Conservation (phyloP, 2,329 filamentous ascomycete genomes). For the Pseudogymnoascus destructans region DNA sequence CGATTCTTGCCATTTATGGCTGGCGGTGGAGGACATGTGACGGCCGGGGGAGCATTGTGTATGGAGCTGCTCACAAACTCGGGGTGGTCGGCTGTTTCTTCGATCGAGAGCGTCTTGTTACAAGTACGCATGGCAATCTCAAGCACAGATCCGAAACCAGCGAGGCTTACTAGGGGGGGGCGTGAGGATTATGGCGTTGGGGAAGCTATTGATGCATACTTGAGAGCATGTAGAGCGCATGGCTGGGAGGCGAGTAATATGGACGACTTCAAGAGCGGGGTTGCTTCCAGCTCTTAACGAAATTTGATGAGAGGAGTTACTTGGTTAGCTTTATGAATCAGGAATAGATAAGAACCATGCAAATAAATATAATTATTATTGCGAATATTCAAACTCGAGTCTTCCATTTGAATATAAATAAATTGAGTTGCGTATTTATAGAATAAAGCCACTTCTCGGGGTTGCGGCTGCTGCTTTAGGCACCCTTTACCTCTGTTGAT, state of each 20-base stretch:
- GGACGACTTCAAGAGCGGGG: constrained; percentile 35
- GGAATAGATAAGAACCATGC: neutral
- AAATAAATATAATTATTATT: neutral
- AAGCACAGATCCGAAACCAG: constrained; percentile 54
- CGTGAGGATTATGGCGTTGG: constrained; percentile 45
- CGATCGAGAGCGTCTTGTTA: constrained; percentile 66
- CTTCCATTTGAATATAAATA: neutral
- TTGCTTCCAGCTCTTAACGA: neutral
- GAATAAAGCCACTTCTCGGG: too few relatives aligned
- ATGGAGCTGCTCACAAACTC: constrained; percentile 75
- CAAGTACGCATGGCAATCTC: constrained; percentile 69
- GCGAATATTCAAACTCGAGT: neutral
- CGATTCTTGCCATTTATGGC: constrained; percentile 57
- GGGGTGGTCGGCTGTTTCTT: constrained; percentile 63
- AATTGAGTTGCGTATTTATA: neutral
- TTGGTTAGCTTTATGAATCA: neutral
- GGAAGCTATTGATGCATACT: constrained; percentile 64
- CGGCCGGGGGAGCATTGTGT: constrained; percentile 66
- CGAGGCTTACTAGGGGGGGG: constrained; percentile 40
- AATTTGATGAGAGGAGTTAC: neutral
- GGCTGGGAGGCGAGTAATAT: constrained; percentile 54
- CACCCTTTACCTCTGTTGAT: too few relatives aligned
- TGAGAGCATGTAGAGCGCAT: constrained; percentile 52
- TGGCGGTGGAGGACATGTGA: constrained; percentile 79
- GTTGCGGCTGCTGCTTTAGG: too few relatives aligned